Percentiles rank a stretch among this genome's conserved stretches.
Evolutionary conservation across 257 asterid species (phyloP).

Genomic region (Eucommia ulmoides): DNA sequence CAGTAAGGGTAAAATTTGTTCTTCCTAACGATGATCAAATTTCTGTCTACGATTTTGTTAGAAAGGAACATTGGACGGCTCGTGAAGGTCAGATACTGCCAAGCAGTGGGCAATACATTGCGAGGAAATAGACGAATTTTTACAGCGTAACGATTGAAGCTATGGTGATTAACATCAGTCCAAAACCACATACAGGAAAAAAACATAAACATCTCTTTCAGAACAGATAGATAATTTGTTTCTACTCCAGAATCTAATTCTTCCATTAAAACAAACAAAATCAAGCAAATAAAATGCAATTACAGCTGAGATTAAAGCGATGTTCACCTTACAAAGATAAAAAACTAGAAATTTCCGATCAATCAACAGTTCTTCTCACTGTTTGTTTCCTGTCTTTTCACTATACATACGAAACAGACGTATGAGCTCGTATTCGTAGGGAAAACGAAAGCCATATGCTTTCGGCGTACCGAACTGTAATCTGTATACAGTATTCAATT

Average conservation of each 20-base stretch:
- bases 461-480: background rate
- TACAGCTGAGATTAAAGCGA: background rate
- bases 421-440: background rate
- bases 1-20: background rate
- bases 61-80: conserved; percentile 28
- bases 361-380: background rate
- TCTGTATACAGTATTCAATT: background rate
- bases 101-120: conserved; percentile 10
- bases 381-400: background rate
- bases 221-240: background rate
- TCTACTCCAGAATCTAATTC: background rate
- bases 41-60: background rate
- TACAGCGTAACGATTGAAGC: no score
- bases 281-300: background rate
- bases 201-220: conserved; percentile 6
- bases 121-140: conserved; percentile 10
- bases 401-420: background rate
- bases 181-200: background rate
- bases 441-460: background rate
- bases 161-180: background rate
- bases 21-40: background rate
- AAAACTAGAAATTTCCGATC: background rate
- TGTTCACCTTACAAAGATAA: background rate
- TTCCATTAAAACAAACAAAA: background rate
- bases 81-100: conserved; percentile 18